phyloP scores from a whole-genome alignment of 73 alveolate species.

The Symbiodinium natans region DNA sequence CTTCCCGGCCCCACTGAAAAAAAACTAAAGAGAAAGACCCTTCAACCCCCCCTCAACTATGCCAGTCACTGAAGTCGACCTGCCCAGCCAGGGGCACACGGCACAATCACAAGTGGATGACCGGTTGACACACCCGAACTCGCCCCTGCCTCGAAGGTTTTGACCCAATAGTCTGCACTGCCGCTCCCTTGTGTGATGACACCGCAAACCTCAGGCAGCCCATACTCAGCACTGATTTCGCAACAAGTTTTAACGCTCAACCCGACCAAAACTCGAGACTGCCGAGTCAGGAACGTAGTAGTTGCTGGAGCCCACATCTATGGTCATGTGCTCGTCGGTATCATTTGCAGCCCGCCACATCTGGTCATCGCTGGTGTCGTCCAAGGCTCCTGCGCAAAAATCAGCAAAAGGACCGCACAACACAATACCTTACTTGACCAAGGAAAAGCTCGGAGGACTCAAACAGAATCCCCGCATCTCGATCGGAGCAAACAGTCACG shows the following conservation, averaged over 20 bases:
- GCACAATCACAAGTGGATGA: too few species aligned
- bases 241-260: too few species aligned
- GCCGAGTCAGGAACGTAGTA: not conserved
- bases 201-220: slow-evolving; percentile 56
- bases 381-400: slow-evolving; percentile 38
- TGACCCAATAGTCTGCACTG: slow-evolving; percentile 27
- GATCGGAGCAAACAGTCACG: too few species aligned
- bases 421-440: too few species aligned
- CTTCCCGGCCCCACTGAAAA: too few species aligned
- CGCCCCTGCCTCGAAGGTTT: slow-evolving; percentile 34
- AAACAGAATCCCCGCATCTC: too few species aligned
- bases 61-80: slow-evolving; percentile 17
- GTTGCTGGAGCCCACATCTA: slow-evolving; percentile 58
- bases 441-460: too few species aligned
- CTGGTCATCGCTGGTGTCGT: slow-evolving; percentile 30
- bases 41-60: not conserved
- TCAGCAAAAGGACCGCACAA: too few species aligned
- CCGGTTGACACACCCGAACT: not conserved
- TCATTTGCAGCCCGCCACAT: slow-evolving; percentile 54
- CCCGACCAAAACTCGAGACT: not conserved
- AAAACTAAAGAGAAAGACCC: too few species aligned
- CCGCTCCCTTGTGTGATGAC: slow-evolving; percentile 74
- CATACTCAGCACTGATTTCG: too few species aligned
- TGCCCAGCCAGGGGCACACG: too few species aligned
- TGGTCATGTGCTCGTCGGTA: slow-evolving; percentile 19